Percentiles rank a stretch among this genome's conserved stretches.
phyloP scores from a whole-genome alignment of 2,329 filamentous ascomycete species.

The Nemania abortiva region DNA sequence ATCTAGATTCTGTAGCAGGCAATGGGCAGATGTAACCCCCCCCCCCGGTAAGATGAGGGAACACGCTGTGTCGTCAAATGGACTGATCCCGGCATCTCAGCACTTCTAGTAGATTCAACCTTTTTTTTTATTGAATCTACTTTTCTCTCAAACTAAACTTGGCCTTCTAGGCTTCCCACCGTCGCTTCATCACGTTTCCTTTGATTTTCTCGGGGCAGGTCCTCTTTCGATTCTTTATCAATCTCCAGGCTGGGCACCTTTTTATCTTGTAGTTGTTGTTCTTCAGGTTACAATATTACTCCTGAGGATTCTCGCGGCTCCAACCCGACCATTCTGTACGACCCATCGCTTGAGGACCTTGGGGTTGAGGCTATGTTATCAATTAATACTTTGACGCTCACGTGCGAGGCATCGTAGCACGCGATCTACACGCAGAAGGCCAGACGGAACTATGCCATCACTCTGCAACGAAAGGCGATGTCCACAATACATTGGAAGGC shows the following conservation, averaged over 20 bases:
- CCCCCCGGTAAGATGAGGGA: constrained; percentile 20
- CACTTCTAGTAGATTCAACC: constrained; percentile 8
- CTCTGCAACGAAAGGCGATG: constrained; percentile 38
- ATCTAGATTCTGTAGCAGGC: constrained; percentile 27
- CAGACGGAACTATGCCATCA: constrained; percentile 45
- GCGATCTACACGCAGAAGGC: constrained; percentile 14
- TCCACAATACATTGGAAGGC: constrained; percentile 36
- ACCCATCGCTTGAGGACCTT: neutral
- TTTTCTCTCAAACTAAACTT: constrained; percentile 41
- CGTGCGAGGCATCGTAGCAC: constrained; percentile 47
- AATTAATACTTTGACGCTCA: constrained; percentile 37
- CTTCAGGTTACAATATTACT: neutral
- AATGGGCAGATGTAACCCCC: constrained; percentile 31
- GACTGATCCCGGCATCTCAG: constrained; percentile 14
- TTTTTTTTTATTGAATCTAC: constrained; percentile 37
- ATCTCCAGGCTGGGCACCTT: constrained; percentile 40
- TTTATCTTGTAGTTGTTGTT: constrained; percentile 25
- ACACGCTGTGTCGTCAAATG: constrained; percentile 37
- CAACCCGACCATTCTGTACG: constrained; percentile 21
- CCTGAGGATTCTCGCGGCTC: neutral
- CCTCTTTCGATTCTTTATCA: constrained; percentile 47
- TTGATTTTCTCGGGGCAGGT: constrained; percentile 46
- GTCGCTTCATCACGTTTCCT: constrained; percentile 31
- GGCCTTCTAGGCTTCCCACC: constrained; percentile 37
- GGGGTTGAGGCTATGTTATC: constrained; percentile 44